Evolutionary conservation across 495 filamentous ascomycete species (phyloP), one percentile per base, ranked within the genome.

Genomic region (Penicillium atrosanguineum): DNA sequence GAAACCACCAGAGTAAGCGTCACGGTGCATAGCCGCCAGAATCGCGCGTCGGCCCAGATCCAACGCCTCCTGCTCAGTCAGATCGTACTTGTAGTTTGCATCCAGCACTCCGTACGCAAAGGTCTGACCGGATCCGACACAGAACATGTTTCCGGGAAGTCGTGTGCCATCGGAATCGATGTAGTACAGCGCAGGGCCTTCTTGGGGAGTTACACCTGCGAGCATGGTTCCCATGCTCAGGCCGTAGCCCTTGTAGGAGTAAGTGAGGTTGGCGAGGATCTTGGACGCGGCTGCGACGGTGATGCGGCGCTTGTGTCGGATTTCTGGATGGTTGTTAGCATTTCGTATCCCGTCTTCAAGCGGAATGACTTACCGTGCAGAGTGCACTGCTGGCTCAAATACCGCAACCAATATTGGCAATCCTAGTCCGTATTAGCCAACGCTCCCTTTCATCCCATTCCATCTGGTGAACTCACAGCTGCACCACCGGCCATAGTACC

Each of bases 141-240:
- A 98, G 82, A 97, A 98, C 55, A 97, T 77, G 76, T 97, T 95
- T 38, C 94, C 95, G 36, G 90, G 77, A 42, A 97, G 80, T 23
- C 94, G 83, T 36, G 95, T 97, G 59, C 94, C 94, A 76, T 98
- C 94, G 44, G 88, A 94, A 75, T 98, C 94, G 74, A 98, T 95
- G 79, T 98, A 98, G 83, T 97, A 98, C 14, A 98, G 86, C 34
- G 94, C 94, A 18, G 94, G 93, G 2, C 94, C 94, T 80, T 98
- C 94, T 73, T 91, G 88, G 45, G 90, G 87, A 46, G 94, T 98
- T 46, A 78, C 95, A 61, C 94, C 94, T 56, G 93, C 91, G 76
- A 93, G 93, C 94, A 98, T 98, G 53, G 94, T 98, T 51, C 94
- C 94, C 94, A 98, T 97, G 63, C 87, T 91, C 61, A 98, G 74